phyloP scores from a whole-genome alignment of 371 early-diverging fungal genomes.

The Mortierella sp. region DNA sequence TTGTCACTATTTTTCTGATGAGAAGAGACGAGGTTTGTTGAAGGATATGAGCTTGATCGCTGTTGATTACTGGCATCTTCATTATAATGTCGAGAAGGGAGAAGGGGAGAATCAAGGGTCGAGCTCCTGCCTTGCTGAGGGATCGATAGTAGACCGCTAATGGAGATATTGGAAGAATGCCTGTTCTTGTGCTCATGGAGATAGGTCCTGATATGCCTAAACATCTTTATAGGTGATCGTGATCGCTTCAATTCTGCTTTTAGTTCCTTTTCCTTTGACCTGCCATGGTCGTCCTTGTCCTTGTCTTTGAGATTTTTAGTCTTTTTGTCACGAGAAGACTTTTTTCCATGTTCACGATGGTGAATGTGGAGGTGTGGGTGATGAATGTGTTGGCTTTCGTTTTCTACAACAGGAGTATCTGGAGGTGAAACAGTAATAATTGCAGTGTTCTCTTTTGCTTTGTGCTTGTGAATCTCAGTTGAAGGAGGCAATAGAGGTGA shows the following conservation, averaged over 20 bases:
- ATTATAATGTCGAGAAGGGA: not conserved
- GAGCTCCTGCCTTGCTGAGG: not conserved
- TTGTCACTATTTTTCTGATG: conserved; percentile 14
- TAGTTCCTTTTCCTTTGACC: not conserved
- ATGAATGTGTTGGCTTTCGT: not conserved
- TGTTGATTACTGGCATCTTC: not conserved
- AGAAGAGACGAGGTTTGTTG: not conserved
- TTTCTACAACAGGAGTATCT: not conserved
- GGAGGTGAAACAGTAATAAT: not conserved
- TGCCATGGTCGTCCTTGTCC: not conserved
- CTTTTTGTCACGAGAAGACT: not conserved
- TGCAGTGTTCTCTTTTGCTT: not conserved
- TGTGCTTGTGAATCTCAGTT: not conserved
- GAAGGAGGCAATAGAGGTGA: not conserved
- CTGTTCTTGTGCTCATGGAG: conserved; percentile 48
- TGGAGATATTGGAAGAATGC: conserved; percentile 1
- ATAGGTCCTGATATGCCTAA: conserved; percentile 52
- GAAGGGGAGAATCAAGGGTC: not conserved
- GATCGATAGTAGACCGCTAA: not conserved
- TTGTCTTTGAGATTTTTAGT: conserved; percentile 10
- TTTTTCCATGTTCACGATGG: not conserved
- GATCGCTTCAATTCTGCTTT: conserved; percentile 43
- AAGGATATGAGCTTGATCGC: not conserved
- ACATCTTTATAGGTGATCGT: conserved; percentile 50
- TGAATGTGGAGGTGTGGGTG: not conserved